A percentile compares a stretch with the other conserved stretches of the same genome.
These are phyloP conservation scores for Colletotrichum eleusines DNA, from an alignment of 2,329 filamentous ascomycete species.

Conservation along the genomic window DNA sequence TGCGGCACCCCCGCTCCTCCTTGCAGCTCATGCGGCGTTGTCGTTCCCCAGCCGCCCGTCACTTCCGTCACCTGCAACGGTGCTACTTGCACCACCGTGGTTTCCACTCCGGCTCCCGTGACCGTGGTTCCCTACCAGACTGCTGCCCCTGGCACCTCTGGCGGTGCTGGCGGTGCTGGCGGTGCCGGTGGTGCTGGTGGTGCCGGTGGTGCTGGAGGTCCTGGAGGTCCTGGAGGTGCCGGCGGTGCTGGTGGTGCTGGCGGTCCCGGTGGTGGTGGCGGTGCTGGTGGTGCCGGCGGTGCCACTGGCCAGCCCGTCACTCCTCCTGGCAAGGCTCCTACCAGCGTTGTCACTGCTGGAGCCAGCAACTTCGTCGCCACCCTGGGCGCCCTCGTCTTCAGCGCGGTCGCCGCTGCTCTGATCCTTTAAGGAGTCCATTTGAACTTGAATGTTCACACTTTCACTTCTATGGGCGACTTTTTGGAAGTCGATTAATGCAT, in stretches of 20 bases:
- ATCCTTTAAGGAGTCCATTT: slow-evolving; percentile 29
- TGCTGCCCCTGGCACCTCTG: not conserved
- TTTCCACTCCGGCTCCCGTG: slow-evolving; percentile 45
- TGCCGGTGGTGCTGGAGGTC: too few relatives aligned
- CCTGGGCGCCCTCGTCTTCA: slow-evolving; percentile 41
- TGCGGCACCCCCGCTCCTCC: slow-evolving; percentile 47
- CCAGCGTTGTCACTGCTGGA: slow-evolving; percentile 31
- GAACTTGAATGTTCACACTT: slow-evolving; percentile 5
- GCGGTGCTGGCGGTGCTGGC: not conserved
- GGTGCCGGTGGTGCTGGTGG: too few relatives aligned
- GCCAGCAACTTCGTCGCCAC: slow-evolving; percentile 40
- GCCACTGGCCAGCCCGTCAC: too few relatives aligned
- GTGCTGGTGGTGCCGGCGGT: too few relatives aligned
- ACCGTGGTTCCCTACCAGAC: slow-evolving; percentile 24
- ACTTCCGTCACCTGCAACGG: slow-evolving; percentile 46
- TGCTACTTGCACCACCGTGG: slow-evolving; percentile 46
- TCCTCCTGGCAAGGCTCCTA: too few relatives aligned
- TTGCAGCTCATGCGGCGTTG: slow-evolving; percentile 50
- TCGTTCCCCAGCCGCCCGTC: slow-evolving; percentile 46
- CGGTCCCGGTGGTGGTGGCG: too few relatives aligned
- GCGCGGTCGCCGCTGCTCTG: slow-evolving; percentile 34
- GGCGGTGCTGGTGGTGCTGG: too few relatives aligned
- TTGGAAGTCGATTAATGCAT: slow-evolving; percentile 22
- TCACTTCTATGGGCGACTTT: slow-evolving; percentile 25
- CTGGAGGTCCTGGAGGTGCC: too few relatives aligned